Evolutionary conservation across 2,329 filamentous ascomycete species (phyloP).

Genomic region (Paradendryphiella salina): DNA sequence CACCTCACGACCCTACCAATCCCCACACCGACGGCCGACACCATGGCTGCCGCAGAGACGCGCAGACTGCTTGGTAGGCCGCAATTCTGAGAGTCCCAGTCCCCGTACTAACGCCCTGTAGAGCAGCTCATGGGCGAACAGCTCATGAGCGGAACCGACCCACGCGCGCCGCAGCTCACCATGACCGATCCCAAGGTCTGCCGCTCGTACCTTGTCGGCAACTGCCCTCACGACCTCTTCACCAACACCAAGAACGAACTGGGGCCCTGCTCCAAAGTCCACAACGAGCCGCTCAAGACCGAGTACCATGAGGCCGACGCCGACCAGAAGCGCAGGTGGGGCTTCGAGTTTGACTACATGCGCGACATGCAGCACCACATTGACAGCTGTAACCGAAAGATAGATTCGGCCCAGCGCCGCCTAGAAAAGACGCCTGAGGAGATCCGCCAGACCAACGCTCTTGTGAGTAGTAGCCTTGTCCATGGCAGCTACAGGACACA

Average conservation of each 20-base stretch:
- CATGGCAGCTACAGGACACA: not conserved
- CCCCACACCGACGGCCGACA: constrained; percentile 20
- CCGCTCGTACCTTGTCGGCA: constrained; percentile 89
- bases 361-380: constrained; percentile 96
- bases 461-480: constrained; percentile 54
- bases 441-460: constrained; percentile 88
- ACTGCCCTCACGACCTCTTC: constrained; percentile 97
- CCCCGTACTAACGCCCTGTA: constrained; percentile 41
- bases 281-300: constrained; percentile 83
- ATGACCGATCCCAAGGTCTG: constrained; percentile 93
- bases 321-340: constrained; percentile 73
- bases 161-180: constrained; percentile 77
- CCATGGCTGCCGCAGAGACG: constrained; percentile 97
- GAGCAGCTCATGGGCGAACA: constrained; percentile 82
- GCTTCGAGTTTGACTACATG: constrained; percentile 96
- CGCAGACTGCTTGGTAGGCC: constrained; percentile 81
- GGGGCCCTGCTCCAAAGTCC: constrained; percentile 83
- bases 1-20: constrained; percentile 12
- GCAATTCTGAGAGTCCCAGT: not conserved
- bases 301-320: constrained; percentile 80
- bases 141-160: constrained; percentile 75
- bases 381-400: constrained; percentile 91
- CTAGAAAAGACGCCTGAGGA: constrained; percentile 98
- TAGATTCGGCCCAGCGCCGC: constrained; percentile 84
- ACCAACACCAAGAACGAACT: constrained; percentile 99